Base-by-base conservation (phyloP, 257 asterid species). In the Gentiana macrophylla region DNA sequence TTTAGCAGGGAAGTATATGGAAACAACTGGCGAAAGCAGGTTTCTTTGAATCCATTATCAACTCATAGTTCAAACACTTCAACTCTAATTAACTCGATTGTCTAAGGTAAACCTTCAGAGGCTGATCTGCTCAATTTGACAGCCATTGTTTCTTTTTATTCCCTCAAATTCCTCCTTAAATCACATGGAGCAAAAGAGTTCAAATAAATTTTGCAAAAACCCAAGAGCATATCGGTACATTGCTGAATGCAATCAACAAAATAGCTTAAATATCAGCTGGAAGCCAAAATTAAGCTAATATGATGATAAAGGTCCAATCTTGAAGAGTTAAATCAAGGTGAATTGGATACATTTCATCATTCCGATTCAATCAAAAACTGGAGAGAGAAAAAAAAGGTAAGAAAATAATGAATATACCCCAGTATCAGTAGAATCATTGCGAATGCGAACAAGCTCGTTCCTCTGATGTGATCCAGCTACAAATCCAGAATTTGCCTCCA, bases 391-490 rank as follows among this genome's bases (percentile, higher is more conserved):
- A 11, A 56, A 52, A 66, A 61, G 62, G 45, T 24, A 24, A 24
- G 63, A 44, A 64, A 63, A 67, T 48, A 50, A 37, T 35, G 7
- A 69, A 70, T 59, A 52, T 82, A 89, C 93, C 94, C 63, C 95
- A 62, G 82, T 78, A 65, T 84, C 94, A 67, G 63, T 46, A 64
- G 94, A 78, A 65, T 82, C 94, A 63, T 80, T 92, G 59, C 81
- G 73, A 60, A 71, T 71, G 51, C 77, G 66, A 50, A 87, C 96
- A 52, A 87, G 79, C 72, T 87, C 84, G 56, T 84, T 84, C 61
- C 87, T 77, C 61, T 78, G 74, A 77, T 82, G 83, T 15, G 94
- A 87, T 80, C 96, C 96, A 67, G 96, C 96, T 55, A 87, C 87
- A 85, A 87, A 64, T 44, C 96, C 96, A 54, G 75, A 85, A 73